These are phyloP conservation scores for Scorias spongiosa DNA, from an alignment of 2,329 filamentous ascomycete genomes.

Conservation along the genomic window DNA sequence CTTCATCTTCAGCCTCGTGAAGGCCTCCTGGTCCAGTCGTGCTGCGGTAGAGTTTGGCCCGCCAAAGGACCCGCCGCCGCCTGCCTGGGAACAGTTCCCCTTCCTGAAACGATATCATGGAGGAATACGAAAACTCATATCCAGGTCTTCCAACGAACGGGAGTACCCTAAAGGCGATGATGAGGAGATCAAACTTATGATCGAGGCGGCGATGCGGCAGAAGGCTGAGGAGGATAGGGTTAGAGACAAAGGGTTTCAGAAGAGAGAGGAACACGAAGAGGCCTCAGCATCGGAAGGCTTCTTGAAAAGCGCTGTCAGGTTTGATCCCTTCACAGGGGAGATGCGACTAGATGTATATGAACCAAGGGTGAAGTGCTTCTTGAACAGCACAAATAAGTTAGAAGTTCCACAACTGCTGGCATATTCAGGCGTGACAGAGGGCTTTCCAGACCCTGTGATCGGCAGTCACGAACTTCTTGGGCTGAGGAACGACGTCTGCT, in stretches of 20 bases:
- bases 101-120: conserved; percentile 85
- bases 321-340: conserved; percentile 50
- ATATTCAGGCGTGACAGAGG: conserved; percentile 62
- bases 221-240: conserved; percentile 22
- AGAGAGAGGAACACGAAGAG: conserved; percentile 16
- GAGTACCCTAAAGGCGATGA: conserved; percentile 63
- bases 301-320: conserved; percentile 24
- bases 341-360: conserved; percentile 29
- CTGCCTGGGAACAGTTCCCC: conserved; percentile 73
- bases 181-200: conserved; percentile 34
- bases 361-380: conserved; percentile 58
- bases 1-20: conserved; percentile 62
- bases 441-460: conserved; percentile 70
- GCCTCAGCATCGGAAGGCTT: conserved; percentile 7
- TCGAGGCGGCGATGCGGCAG: conserved; percentile 17
- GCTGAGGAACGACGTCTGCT: conserved; percentile 74
- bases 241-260: conserved; percentile 13
- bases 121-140: conserved; percentile 58
- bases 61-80: conserved; percentile 40
- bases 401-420: conserved; percentile 55
- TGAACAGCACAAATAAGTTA: conserved; percentile 52
- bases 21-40: conserved; percentile 23
- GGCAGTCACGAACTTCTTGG: conserved; percentile 76
- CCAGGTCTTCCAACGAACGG: conserved; percentile 50
- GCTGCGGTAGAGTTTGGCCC: conserved; percentile 40